Evolutionary conservation across 768 basidiomycete species (phyloP).

Genomic region (Trichaptum fuscoviolaceum): DNA sequence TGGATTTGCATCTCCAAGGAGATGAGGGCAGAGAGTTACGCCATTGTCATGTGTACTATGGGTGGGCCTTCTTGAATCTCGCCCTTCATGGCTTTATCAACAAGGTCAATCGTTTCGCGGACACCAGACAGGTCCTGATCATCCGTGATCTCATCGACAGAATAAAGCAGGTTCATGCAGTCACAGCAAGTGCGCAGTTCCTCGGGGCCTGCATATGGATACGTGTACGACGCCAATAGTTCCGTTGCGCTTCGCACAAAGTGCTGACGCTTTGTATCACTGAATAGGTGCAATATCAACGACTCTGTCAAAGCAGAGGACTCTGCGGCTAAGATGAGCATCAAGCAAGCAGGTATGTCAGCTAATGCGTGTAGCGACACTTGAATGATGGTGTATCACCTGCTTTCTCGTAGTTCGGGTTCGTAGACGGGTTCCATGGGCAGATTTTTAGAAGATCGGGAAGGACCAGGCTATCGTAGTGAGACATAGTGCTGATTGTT

Average conservation of each 20-base stretch:
- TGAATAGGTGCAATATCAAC: background rate
- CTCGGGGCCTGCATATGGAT: slow-evolving; percentile 12
- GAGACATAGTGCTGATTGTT: background rate
- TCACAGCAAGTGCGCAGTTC: slow-evolving; percentile 12
- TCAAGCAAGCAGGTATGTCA: background rate
- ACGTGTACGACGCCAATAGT: slow-evolving; percentile 12
- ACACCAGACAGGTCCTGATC: slow-evolving; percentile 9
- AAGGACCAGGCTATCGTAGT: slow-evolving; percentile 7
- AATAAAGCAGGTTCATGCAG: slow-evolving; percentile 11
- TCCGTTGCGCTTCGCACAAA: background rate
- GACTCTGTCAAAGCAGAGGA: background rate
- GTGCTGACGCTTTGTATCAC: slow-evolving; percentile 5
- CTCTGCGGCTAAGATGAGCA: background rate
- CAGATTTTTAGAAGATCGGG: slow-evolving; percentile 11
- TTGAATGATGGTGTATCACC: background rate
- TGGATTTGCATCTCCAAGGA: background rate
- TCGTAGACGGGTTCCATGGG: slow-evolving; percentile 10
- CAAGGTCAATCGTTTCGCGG: background rate
- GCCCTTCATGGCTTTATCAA: background rate
- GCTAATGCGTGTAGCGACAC: background rate
- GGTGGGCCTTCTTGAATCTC: background rate
- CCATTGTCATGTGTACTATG: background rate
- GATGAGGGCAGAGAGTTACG: background rate
- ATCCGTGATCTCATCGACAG: slow-evolving; percentile 16
- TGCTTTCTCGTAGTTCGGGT: slow-evolving; percentile 11